These are phyloP conservation scores for Ascochyta lentis DNA, from an alignment of 2,329 filamentous ascomycete genomes.

Conservation along the genomic window DNA sequence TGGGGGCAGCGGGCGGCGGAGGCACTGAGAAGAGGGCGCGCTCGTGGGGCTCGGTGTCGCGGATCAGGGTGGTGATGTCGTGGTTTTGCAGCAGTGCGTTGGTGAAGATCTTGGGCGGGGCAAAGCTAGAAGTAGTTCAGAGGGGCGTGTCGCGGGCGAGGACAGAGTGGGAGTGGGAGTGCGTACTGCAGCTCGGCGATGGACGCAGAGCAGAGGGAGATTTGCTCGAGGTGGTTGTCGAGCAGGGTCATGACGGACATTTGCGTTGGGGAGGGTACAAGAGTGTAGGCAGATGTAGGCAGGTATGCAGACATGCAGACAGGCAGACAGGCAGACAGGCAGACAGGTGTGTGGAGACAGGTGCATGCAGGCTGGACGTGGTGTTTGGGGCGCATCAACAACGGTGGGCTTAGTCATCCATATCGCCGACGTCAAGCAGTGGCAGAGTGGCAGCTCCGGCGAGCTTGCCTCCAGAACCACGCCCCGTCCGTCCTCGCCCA, in stretches of 20 bases:
- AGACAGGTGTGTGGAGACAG: neutral
- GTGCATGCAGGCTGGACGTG: neutral
- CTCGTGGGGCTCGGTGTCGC: constrained; percentile 94
- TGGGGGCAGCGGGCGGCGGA: constrained; percentile 62
- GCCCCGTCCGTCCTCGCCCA: constrained; percentile 9
- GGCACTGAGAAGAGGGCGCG: constrained; percentile 93
- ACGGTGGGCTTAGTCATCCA: neutral
- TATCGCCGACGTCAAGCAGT: constrained; percentile 12
- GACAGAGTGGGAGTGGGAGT: constrained; percentile 1
- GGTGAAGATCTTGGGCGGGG: constrained; percentile 90
- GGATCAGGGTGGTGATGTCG: constrained; percentile 93
- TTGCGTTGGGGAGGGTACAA: neutral
- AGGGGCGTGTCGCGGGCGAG: neutral
- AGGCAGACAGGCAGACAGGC: no score
- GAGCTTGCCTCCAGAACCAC: constrained; percentile 29
- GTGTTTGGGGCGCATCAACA: no score
- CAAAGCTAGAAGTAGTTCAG: constrained; percentile 68
- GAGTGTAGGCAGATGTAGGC: no score
- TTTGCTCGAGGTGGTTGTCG: constrained; percentile 58
- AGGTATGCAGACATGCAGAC: no score
- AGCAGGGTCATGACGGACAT: constrained; percentile 51
- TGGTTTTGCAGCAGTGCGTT: constrained; percentile 87
- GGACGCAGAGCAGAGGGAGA: constrained; percentile 56
- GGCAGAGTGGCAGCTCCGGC: constrained; percentile 7
- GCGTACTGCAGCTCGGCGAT: constrained; percentile 56